Evolutionary conservation across 257 asterid species (phyloP).

Genomic region (Galeopsis tetrahit): DNA sequence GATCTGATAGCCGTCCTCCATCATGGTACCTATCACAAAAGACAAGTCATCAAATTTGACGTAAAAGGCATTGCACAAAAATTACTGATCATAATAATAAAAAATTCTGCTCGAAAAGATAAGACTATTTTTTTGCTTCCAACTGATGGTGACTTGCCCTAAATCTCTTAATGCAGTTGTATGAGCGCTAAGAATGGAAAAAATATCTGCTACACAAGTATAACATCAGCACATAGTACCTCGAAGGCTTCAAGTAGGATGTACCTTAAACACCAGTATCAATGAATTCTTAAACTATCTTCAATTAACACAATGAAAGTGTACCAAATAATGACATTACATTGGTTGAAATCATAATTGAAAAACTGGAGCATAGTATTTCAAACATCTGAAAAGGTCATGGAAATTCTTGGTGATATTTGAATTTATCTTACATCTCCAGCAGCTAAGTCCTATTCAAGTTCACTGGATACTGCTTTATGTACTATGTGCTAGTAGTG

Average conservation of each 20-base stretch:
- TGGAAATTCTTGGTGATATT: neutral
- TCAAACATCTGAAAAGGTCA: neutral
- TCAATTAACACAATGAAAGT: neutral
- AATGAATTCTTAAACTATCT: slow-evolving; percentile 20
- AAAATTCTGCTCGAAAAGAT: neutral
- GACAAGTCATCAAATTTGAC: slow-evolving; percentile 19
- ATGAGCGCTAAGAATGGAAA: neutral
- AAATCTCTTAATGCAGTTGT: slow-evolving; percentile 25
- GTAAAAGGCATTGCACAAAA: neutral
- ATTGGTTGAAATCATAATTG: slow-evolving; percentile 9
- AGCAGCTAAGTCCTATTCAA: neutral
- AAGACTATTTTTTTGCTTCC: slow-evolving; percentile 12
- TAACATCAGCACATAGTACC: slow-evolving; percentile 1
- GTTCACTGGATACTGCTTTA: neutral
- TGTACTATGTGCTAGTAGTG: neutral
- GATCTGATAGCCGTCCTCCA: slow-evolving; percentile 96
- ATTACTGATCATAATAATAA: slow-evolving; percentile 24
- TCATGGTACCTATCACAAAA: slow-evolving; percentile 76
- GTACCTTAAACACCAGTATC: slow-evolving; percentile 18
- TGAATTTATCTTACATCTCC: neutral
- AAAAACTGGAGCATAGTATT: neutral
- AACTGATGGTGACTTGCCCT: slow-evolving; percentile 6
- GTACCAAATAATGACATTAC: slow-evolving; percentile 7
- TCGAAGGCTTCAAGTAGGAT: slow-evolving; percentile 3
- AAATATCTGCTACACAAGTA: slow-evolving; percentile 4